Percentiles rank a stretch among this genome's conserved stretches.
Evolutionary conservation across 345 rosid genomes (phyloP).

Genomic region (Boechera stricta): DNA sequence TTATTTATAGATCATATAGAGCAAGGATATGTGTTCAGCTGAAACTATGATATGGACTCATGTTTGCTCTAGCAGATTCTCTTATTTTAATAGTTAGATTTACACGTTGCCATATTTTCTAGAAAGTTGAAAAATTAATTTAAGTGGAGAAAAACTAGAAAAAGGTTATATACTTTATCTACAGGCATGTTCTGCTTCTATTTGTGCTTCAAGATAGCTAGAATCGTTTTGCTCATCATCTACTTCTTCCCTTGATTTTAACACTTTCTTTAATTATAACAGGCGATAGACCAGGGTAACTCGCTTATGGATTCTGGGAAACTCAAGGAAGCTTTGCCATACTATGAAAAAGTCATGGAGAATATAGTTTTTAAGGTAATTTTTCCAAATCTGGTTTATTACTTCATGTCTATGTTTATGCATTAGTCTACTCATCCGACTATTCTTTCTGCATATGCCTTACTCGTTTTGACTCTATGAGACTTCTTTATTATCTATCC

Average conservation of each 20-base stretch:
- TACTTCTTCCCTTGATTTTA: conserved; percentile 24
- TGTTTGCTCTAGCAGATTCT: conserved; percentile 25
- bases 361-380: conserved; percentile 74
- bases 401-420: conserved; percentile 16
- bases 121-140: neutral
- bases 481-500: conserved; percentile 19
- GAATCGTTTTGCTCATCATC: neutral
- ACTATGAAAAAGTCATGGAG: conserved; percentile 70
- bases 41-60: conserved; percentile 24
- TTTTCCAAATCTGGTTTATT: conserved; percentile 23
- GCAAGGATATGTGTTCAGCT: conserved; percentile 6
- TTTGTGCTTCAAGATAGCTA: neutral
- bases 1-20: conserved; percentile 1
- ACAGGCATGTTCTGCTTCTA: conserved; percentile 14
- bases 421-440: conserved; percentile 22
- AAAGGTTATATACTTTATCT: neutral
- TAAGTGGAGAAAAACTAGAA: conserved; percentile 8
- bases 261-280: conserved; percentile 29
- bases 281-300: conserved; percentile 77
- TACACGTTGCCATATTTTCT: conserved; percentile 2
- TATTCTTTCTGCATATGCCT: conserved; percentile 3
- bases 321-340: conserved; percentile 75
- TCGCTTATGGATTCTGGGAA: conserved; percentile 79
- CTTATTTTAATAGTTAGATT: conserved; percentile 4
- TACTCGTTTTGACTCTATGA: conserved; percentile 1